phyloP scores from a whole-genome alignment of 768 basidiomycete genomes.

The Xanthoconium purpureum region DNA sequence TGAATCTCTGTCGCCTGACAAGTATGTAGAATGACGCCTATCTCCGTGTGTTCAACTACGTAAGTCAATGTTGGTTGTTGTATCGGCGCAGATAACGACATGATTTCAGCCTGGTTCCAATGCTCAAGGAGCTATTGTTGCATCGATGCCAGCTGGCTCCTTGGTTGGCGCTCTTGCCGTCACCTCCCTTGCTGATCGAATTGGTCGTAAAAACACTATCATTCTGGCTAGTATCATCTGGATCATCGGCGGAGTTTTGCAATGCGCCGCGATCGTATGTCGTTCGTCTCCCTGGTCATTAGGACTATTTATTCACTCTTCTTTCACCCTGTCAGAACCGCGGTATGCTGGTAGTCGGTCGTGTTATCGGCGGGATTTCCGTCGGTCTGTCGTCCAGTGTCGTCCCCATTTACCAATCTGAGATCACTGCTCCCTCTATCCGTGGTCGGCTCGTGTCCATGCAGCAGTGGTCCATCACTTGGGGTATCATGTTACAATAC shows the following conservation, averaged over 20 bases:
- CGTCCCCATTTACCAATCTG: slow-evolving; percentile 74
- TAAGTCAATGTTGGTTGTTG: slow-evolving; percentile 1
- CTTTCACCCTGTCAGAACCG: slow-evolving; percentile 43
- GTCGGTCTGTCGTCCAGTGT: slow-evolving; percentile 65
- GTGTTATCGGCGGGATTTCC: slow-evolving; percentile 64
- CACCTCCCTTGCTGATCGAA: slow-evolving; percentile 56
- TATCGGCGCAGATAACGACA: slow-evolving; percentile 4
- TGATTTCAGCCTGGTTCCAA: slow-evolving; percentile 42
- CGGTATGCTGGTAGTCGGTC: slow-evolving; percentile 72
- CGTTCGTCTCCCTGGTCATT: not conserved
- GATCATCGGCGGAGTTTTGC: slow-evolving; percentile 71
- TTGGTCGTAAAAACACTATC: slow-evolving; percentile 66
- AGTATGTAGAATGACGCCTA: slow-evolving; percentile 28
- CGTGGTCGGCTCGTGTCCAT: slow-evolving; percentile 74
- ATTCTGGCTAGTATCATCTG: slow-evolving; percentile 67
- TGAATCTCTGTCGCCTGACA: not conserved
- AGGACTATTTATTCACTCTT: not conserved
- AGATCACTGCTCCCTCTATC: slow-evolving; percentile 68
- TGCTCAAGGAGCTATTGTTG: slow-evolving; percentile 72
- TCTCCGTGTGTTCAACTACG: slow-evolving; percentile 23
- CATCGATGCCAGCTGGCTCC: slow-evolving; percentile 72
- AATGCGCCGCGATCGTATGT: slow-evolving; percentile 53
- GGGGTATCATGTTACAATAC: slow-evolving; percentile 76
- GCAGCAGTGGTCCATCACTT: slow-evolving; percentile 79
- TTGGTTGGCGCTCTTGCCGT: slow-evolving; percentile 64